Evolutionary conservation across 1,139 yeast genomes (phyloP), one percentile per base, ranked within the genome.

Genomic region (Debaryomyces robertsiae): DNA sequence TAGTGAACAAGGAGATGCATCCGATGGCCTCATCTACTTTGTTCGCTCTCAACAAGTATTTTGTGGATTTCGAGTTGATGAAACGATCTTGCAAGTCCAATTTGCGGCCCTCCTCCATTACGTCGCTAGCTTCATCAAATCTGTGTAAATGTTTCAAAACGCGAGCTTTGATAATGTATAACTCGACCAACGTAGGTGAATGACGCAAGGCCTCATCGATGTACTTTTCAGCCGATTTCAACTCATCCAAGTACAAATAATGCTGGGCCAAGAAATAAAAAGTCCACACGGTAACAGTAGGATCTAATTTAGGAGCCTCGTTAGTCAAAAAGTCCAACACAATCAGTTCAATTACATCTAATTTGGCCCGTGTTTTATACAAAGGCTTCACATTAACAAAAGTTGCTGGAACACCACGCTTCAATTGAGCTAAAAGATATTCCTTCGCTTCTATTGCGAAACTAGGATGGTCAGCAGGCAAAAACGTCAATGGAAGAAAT

Each of bases 61-160:
- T 89, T 38, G 88, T 87, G 9, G 96, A 74, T 59, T 90, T 91
- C 43, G 96, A 81, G 63, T 93, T 94, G 57, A 93, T 79, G 58
- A 88, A 93, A 51, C 98, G 75, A 62, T 93, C 99, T 61, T 89
- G 96, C 45, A 86, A 73, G 57, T 94, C 97, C 44, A 86, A 65
- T 42, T 72, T 62, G 51, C 97, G 78, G 3, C 95, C 97, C 42
- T 73, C 74, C 46, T 84, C 77, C 78, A 90, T 79, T 25, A 73
- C 59, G 9, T 74, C 74, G 11, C 86, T 79, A 4, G 98, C 98
- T 24, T 71, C 75, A 1, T 50, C 56, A 29, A 76, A 53, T 43
- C 82, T 73, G 13, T 90, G 90, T 38, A 73, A 63, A 52, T 87
- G 93, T 60, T 90, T 90, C 47, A 80, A 67, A 33, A 93, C 75